A percentile compares a stretch with the other conserved stretches of the same genome.
Conservation (phyloP, 2,329 filamentous ascomycete genomes). For the Fusarium penzigii region DNA sequence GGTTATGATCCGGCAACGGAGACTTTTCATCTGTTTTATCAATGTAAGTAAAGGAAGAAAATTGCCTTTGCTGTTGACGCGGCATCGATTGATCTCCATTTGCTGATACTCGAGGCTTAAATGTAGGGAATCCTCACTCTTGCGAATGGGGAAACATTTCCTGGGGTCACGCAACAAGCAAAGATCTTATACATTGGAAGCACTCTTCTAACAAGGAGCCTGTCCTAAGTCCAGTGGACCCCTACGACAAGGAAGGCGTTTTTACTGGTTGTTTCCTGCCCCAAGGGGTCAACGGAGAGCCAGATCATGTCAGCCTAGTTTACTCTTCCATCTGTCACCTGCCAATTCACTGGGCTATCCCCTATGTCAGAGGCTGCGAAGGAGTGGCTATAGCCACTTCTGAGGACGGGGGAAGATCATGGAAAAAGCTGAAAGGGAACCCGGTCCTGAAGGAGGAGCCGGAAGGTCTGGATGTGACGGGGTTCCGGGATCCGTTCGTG, state of each 20-base stretch:
- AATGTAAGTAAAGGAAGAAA: slow-evolving; percentile 9
- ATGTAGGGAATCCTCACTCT: no score
- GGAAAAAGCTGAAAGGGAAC: slow-evolving; percentile 28
- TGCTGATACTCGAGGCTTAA: no score
- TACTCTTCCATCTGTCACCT: slow-evolving; percentile 35
- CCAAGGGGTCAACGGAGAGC: slow-evolving; percentile 43
- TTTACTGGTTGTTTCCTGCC: slow-evolving; percentile 50
- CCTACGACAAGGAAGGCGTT: slow-evolving; percentile 51
- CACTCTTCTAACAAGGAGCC: no score
- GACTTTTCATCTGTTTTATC: slow-evolving; percentile 15
- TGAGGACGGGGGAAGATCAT: slow-evolving; percentile 34
- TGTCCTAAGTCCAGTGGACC: slow-evolving; percentile 36
- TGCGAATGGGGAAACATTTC: slow-evolving; percentile 40
- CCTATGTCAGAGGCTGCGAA: slow-evolving; percentile 38
- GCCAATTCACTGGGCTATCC: slow-evolving; percentile 36
- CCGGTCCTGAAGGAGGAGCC: slow-evolving; percentile 31
- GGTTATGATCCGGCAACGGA: slow-evolving; percentile 10
- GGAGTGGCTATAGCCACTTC: slow-evolving; percentile 41
- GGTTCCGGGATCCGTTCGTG: slow-evolving; percentile 34
- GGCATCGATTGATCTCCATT: no score
- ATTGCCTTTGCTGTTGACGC: no score
- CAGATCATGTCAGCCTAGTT: slow-evolving; percentile 26
- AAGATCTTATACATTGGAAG: slow-evolving; percentile 32
- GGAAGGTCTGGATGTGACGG: slow-evolving; percentile 25
- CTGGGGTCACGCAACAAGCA: slow-evolving; percentile 51